Evolutionary conservation across 2,329 filamentous ascomycete species (phyloP), one percentile per base, ranked within the genome.

Genomic region (Cryphonectria japonica): DNA sequence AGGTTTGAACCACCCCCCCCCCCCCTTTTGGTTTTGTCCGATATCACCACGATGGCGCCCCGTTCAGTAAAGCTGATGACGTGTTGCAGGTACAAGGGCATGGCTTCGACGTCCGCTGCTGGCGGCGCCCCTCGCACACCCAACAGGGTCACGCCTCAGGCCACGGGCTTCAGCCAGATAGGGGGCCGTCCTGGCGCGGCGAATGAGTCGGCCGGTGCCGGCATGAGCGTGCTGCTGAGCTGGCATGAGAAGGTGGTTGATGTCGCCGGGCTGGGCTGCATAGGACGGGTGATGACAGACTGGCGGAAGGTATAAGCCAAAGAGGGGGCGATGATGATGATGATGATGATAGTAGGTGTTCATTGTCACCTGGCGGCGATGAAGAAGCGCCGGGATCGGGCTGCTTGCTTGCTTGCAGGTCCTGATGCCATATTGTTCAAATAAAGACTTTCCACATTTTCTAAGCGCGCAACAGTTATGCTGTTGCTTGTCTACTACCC

Each of bases 231-330:
- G 67, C 82, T 99, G 79, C 85, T 99, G 75, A 98, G 94, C 83
- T 99, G 96, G 96, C 96, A 99, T 80, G 96, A 99, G 86, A 99
- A 98, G 88, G 88, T 98, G 73, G 94, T 98, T 5, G 96, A 99
- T 78, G 91, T 98, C 78, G 93, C 94, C 52, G 96, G 96, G 34
- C 86, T 94, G 75, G 96, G 96, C 61, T 94, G 93, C 81, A 96
- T 99, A 82, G 93, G 94, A 74, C 89, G 96, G 77, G 94, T 94
- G 75, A 98, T 99, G 95, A 96, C 94, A 59, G 96, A 99, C 85
- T 93, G 95, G 85, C 91, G 96, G 78, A 96, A 92, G 77, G 95
- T 97, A 76, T 97, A 84, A 85, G 76, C 19, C 19, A 26, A 6
- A 29, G 34, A 6, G 19, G 19, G 19, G 14, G 43, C 9, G n/a